These are phyloP conservation scores for Talaromyces piceae DNA, from an alignment of 2,329 filamentous ascomycete genomes.

Conservation along the genomic window DNA sequence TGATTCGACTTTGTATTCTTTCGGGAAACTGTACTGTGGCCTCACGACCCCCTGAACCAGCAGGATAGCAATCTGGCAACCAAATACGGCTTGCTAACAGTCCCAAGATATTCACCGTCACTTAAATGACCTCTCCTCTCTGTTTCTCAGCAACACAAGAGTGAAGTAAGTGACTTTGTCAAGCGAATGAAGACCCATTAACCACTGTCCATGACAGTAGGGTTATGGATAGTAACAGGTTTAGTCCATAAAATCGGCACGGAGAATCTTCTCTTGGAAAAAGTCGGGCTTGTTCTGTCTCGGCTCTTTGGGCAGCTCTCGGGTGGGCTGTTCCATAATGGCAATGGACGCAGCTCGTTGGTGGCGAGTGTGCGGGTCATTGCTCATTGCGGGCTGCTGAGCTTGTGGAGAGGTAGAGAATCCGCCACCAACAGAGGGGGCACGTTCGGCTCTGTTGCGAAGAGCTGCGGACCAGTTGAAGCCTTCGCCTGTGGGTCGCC, in stretches of 20 bases:
- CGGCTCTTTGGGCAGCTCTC: conserved; percentile 39
- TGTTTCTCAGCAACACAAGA: too few relatives aligned
- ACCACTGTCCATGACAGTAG: too few relatives aligned
- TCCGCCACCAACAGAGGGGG: conserved; percentile 38
- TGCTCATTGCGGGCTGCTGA: conserved; percentile 26
- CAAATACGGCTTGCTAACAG: too few relatives aligned
- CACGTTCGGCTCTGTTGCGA: conserved; percentile 82
- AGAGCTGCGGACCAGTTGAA: conserved; percentile 98
- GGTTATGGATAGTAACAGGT: too few relatives aligned
- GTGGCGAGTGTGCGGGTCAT: conserved; percentile 38
- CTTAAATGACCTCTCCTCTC: too few relatives aligned
- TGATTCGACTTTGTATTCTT: too few relatives aligned
- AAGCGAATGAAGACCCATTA: too few relatives aligned
- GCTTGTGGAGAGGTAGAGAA: conserved; percentile 23
- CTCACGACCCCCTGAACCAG: too few relatives aligned
- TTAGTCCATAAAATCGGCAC: conserved; percentile 97
- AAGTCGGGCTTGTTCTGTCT: conserved; percentile 71
- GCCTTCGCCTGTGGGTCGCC: conserved; percentile 64
- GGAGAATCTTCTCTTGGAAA: conserved; percentile 93
- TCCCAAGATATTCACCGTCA: too few relatives aligned
- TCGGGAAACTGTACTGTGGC: too few relatives aligned
- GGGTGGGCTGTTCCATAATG: conserved; percentile 49
- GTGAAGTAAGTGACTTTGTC: too few relatives aligned
- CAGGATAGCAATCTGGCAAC: too few relatives aligned
- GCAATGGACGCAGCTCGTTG: conserved; percentile 39